These are phyloP conservation scores for Discostella pseudostelligera DNA, from an alignment of 108 stramenopile genomes.

Conservation along the genomic window DNA sequence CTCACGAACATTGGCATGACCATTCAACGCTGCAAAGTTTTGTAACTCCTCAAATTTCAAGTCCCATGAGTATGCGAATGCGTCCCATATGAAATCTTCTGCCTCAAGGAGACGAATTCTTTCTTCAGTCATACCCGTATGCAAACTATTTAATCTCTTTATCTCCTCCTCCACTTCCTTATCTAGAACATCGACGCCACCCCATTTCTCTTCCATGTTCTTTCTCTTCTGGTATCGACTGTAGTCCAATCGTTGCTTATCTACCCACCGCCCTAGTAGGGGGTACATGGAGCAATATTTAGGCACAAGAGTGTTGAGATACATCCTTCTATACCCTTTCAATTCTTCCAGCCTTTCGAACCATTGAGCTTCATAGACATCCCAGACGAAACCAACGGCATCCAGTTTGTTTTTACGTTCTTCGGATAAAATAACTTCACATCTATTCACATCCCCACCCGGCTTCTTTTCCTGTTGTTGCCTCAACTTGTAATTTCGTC, in stretches of 20 bases:
- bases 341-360: slow-evolving; percentile 41
- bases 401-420: slow-evolving; percentile 44
- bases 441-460: neutral
- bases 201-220: slow-evolving; percentile 17
- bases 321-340: slow-evolving; percentile 37
- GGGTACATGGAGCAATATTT: slow-evolving; percentile 38
- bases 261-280: slow-evolving; percentile 56
- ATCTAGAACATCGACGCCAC: slow-evolving; percentile 6
- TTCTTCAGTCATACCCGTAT: slow-evolving; percentile 47
- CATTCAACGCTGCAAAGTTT: slow-evolving; percentile 32
- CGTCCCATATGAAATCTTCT: slow-evolving; percentile 47
- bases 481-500: slow-evolving; percentile 34
- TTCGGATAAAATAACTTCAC: slow-evolving; percentile 22
- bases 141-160: slow-evolving; percentile 9
- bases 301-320: slow-evolving; percentile 59
- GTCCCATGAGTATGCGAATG: slow-evolving; percentile 33
- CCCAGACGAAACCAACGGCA: slow-evolving; percentile 45
- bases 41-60: slow-evolving; percentile 34
- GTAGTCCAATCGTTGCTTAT: slow-evolving; percentile 50
- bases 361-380: slow-evolving; percentile 45
- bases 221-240: slow-evolving; percentile 32
- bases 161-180: slow-evolving; percentile 13
- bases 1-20: slow-evolving; percentile 27
- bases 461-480: slow-evolving; percentile 2
- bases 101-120: slow-evolving; percentile 35